Percentiles rank a stretch among this genome's conserved stretches.
Evolutionary conservation across 139 green algal species (phyloP).

Genomic region (Penium margaritaceum): DNA sequence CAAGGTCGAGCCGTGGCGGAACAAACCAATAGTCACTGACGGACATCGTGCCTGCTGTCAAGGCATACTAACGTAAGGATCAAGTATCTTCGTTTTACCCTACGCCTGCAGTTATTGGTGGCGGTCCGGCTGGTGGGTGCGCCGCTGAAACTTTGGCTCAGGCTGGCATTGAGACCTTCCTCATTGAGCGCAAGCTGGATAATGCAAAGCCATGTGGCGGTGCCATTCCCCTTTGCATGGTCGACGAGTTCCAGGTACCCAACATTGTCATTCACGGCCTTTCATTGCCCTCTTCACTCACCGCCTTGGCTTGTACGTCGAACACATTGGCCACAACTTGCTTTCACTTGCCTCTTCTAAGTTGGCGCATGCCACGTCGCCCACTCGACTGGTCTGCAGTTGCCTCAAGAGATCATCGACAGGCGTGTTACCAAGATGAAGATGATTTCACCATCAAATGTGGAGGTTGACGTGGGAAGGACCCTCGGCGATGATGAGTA

Average conservation of each 20-base stretch:
- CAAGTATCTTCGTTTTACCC: not conserved
- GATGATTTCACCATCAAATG: constrained; percentile 98
- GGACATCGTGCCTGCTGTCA: not conserved
- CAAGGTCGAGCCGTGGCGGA: no score
- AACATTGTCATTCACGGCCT: no score
- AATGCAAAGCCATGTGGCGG: constrained; percentile 86
- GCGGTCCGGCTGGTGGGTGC: constrained; percentile 86
- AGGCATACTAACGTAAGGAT: not conserved
- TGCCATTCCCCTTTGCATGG: constrained; percentile 93
- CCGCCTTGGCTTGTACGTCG: no score
- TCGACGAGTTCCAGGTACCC: constrained; percentile 87
- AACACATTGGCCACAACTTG: no score
- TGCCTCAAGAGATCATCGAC: constrained; percentile 51
- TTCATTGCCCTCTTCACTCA: no score
- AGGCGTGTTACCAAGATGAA: constrained; percentile 97
- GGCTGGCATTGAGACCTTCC: constrained; percentile 82
- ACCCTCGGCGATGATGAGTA: constrained; percentile 94
- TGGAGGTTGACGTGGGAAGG: constrained; percentile 95
- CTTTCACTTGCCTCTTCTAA: no score
- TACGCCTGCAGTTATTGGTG: constrained; percentile 76
- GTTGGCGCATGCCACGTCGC: no score
- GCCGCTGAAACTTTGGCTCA: constrained; percentile 88
- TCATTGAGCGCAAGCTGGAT: constrained; percentile 96
- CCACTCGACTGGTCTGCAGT: no score
- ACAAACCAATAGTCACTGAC: no score